Percentiles rank a stretch among this genome's conserved stretches.
phyloP scores from a whole-genome alignment of 1,284 basidiomycete species.

The Sphagnurus paluster region DNA sequence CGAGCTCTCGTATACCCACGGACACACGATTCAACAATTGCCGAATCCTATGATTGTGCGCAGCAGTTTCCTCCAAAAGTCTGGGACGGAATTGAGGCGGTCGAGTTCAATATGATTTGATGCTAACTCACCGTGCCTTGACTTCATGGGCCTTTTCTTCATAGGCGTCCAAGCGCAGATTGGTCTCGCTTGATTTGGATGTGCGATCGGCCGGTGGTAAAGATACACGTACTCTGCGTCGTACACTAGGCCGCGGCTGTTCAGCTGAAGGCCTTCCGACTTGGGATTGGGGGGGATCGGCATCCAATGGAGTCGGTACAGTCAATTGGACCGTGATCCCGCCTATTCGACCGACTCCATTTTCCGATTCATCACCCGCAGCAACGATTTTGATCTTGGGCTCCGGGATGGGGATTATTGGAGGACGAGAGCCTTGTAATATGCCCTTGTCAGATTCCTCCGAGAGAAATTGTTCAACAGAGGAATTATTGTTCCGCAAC shows the following conservation, averaged over 20 bases:
- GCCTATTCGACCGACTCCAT: background rate
- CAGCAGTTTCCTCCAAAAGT: conserved; percentile 52
- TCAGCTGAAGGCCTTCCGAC: conserved; percentile 1
- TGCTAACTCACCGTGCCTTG: conserved; percentile 58
- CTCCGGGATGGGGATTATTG: conserved; percentile 3
- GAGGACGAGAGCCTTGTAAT: background rate
- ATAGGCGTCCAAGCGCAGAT: conserved; percentile 41
- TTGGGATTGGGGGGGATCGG: conserved; percentile 2
- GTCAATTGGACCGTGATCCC: conserved; percentile 16
- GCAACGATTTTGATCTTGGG: conserved; percentile 13
- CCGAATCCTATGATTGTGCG: conserved; percentile 64
- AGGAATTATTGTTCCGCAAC: conserved; percentile 1
- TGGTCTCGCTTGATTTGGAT: conserved; percentile 30
- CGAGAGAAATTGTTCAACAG: conserved; percentile 7
- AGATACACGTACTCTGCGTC: conserved; percentile 32
- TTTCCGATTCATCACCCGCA: conserved; percentile 11
- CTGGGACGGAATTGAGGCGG: conserved; percentile 33
- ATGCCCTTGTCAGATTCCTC: conserved; percentile 8
- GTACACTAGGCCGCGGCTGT: background rate
- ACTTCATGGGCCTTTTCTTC: conserved; percentile 61
- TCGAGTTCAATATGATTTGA: conserved; percentile 6
- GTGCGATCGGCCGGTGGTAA: conserved; percentile 27
- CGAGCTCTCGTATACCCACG: conserved; percentile 60
- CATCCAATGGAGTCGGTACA: conserved; percentile 11
- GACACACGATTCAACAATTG: conserved; percentile 66